A percentile compares a stretch with the other conserved stretches of the same genome.
Conservation (phyloP, 345 rosid species). For the Theobroma cacao region DNA sequence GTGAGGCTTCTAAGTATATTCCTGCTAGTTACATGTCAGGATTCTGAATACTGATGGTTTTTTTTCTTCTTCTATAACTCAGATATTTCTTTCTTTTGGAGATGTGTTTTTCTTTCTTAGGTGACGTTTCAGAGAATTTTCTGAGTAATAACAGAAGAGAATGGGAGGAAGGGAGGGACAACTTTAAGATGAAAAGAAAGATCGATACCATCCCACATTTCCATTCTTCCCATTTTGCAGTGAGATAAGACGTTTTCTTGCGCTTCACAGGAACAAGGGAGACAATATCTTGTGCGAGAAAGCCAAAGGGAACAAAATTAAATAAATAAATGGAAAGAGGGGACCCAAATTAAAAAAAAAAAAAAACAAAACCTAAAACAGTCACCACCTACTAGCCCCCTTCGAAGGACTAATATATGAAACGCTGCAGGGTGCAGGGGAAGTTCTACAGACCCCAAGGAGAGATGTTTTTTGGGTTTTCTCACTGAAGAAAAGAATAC, state of each 20-base stretch:
- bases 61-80: neutral
- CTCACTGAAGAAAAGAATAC: conserved; percentile 34
- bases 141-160: conserved; percentile 14
- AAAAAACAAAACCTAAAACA: neutral
- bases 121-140: conserved; percentile 12
- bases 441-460: conserved; percentile 36
- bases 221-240: conserved; percentile 15
- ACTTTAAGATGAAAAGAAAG: conserved; percentile 23
- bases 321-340: conserved; percentile 17
- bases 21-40: neutral
- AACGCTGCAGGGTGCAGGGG: conserved; percentile 13
- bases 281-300: conserved; percentile 29
- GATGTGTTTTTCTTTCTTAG: neutral
- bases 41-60: neutral
- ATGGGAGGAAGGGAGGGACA: conserved; percentile 6
- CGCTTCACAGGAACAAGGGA: conserved; percentile 37
- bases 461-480: conserved; percentile 32
- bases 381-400: conserved; percentile 9
- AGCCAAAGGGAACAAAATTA: conserved; percentile 32
- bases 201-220: conserved; percentile 20
- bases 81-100: neutral
- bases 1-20: neutral
- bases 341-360: conserved; percentile 1
- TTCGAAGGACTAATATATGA: conserved; percentile 17
- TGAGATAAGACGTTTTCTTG: conserved; percentile 20